Percentiles rank a stretch among this genome's conserved stretches.
phyloP scores from a whole-genome alignment of 2,329 filamentous ascomycete species.

The Aureobasidium sp. region DNA sequence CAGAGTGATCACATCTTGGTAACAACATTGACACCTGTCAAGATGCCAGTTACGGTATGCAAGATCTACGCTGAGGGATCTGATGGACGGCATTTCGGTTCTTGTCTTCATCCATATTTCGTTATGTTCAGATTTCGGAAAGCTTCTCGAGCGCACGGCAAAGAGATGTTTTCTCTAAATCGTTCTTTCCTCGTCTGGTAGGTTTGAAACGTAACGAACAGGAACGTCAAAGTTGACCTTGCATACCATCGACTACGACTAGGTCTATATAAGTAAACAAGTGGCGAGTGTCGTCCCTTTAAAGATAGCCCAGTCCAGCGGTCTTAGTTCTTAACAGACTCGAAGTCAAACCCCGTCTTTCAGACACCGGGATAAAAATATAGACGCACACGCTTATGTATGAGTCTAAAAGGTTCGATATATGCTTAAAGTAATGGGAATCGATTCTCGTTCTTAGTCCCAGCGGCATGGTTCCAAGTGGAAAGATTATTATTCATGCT shows the following conservation, averaged over 20 bases:
- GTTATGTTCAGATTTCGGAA: not conserved
- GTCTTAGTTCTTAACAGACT: not conserved
- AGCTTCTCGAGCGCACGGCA: not conserved
- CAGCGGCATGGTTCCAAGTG: not conserved
- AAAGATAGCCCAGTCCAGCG: not conserved
- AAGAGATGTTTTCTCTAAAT: too few species aligned
- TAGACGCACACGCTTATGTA: not conserved
- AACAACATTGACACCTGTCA: not conserved
- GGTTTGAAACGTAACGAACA: too few species aligned
- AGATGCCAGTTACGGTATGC: not conserved
- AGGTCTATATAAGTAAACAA: not conserved
- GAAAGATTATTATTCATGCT: not conserved
- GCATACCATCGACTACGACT: not conserved
- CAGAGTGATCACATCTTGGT: not conserved
- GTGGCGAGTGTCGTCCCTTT: not conserved
- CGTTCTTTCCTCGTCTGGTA: too few species aligned
- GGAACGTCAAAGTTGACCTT: not conserved
- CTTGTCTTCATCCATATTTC: not conserved
- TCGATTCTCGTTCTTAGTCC: not conserved
- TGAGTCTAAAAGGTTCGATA: not conserved
- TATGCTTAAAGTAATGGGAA: not conserved
- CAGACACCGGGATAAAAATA: not conserved
- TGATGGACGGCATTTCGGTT: not conserved
- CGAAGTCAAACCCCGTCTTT: not conserved
- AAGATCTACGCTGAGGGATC: not conserved